These are phyloP conservation scores for Trichosporon ovoides DNA, from an alignment of 1,284 basidiomycete species.

Conservation along the genomic window DNA sequence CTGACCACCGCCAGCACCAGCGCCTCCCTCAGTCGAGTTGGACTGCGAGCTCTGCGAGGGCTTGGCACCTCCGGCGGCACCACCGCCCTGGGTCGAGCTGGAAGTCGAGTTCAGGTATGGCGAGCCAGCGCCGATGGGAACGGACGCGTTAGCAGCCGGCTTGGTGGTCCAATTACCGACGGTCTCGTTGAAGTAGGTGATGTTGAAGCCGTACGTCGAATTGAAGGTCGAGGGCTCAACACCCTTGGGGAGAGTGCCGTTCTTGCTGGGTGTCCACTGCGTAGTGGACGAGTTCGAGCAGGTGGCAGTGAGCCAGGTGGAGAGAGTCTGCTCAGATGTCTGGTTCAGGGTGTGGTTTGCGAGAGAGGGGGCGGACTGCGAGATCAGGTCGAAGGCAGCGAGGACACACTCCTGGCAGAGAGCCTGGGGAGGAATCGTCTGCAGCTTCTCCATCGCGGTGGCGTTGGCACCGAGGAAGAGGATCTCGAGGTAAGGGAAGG, in stretches of 20 bases:
- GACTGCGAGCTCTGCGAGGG: neutral
- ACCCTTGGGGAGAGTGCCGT: constrained; percentile 39
- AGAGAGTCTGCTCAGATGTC: constrained; percentile 26
- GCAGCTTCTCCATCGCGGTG: constrained; percentile 24
- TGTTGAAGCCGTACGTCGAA: constrained; percentile 32
- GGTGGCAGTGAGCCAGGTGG: constrained; percentile 24
- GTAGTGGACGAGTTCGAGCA: constrained; percentile 17
- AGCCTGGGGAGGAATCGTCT: constrained; percentile 25
- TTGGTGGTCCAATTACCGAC: constrained; percentile 21
- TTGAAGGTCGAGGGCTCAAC: constrained; percentile 37
- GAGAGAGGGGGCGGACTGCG: constrained; percentile 34
- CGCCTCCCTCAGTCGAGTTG: neutral
- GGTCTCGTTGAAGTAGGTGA: constrained; percentile 26
- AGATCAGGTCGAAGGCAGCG: constrained; percentile 37
- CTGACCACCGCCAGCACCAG: neutral
- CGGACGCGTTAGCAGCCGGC: constrained; percentile 9
- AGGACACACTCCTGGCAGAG: constrained; percentile 46
- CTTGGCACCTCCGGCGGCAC: neutral
- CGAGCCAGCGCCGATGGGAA: constrained; percentile 7
- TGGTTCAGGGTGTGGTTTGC: constrained; percentile 25
- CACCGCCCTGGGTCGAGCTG: neutral
- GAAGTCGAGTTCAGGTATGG: constrained; percentile 1
- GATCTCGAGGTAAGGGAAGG: constrained; percentile 30
- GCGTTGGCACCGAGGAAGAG: constrained; percentile 30
- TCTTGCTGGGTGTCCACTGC: constrained; percentile 5